Conservation (phyloP, 2,329 filamentous ascomycete species). For the Fusarium sp. region DNA sequence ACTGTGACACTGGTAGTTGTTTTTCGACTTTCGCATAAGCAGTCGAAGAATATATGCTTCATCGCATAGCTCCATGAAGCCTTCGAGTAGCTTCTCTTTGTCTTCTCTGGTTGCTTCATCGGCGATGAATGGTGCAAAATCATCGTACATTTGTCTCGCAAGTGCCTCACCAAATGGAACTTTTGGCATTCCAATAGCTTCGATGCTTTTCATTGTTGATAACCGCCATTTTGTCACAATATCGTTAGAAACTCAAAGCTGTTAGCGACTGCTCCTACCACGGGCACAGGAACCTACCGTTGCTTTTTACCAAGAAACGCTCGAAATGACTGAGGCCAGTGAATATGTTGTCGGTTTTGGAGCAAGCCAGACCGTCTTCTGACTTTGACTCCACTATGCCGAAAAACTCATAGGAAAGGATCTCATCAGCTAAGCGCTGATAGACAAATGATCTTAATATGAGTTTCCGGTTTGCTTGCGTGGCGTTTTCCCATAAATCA, state of each 20-base stretch:
- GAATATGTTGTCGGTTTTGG: background rate
- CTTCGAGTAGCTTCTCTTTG: background rate
- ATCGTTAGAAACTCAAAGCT: background rate
- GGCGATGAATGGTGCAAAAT: background rate
- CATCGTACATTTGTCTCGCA: background rate
- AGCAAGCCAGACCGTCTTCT: background rate
- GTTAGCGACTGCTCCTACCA: background rate
- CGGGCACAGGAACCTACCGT: background rate
- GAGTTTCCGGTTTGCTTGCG: background rate
- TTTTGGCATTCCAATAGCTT: background rate
- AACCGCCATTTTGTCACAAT: background rate
- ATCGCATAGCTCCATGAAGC: background rate
- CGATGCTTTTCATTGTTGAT: background rate
- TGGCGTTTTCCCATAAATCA: background rate
- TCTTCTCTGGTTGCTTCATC: background rate
- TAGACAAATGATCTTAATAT: background rate
- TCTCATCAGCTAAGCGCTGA: background rate
- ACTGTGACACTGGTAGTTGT: background rate
- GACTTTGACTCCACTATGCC: too few relatives aligned
- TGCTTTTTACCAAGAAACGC: background rate
- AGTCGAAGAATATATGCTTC: background rate
- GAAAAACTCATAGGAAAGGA: background rate
- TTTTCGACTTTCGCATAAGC: background rate
- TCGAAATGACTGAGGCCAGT: background rate
- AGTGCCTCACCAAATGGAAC: background rate